phyloP scores from a whole-genome alignment of 176 grass and related monocot species.

The Oryza glaberrima region DNA sequence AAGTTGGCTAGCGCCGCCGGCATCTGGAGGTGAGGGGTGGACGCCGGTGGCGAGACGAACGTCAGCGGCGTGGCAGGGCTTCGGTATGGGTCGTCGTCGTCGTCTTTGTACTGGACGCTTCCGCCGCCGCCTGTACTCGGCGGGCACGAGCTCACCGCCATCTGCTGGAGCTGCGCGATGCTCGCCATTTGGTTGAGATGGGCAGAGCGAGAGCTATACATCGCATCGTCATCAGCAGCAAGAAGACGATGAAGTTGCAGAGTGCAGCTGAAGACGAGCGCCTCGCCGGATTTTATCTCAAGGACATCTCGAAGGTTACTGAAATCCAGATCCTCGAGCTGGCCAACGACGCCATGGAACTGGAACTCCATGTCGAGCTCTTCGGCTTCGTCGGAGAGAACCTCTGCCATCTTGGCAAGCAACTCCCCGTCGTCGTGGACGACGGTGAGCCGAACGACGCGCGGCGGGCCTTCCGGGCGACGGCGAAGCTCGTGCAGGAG shows the following conservation, averaged over 20 bases:
- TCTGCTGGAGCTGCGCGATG: conserved; percentile 3
- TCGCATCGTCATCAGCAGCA: background rate
- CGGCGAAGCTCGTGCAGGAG: conserved; percentile 15
- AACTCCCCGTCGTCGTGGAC: conserved; percentile 16
- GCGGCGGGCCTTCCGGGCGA: background rate
- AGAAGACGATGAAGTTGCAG: conserved; percentile 32
- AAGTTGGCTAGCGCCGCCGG: conserved; percentile 20
- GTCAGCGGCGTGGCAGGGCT: background rate
- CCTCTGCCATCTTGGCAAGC: background rate
- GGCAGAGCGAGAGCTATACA: background rate
- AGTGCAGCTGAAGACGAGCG: conserved; percentile 15
- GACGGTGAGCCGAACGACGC: conserved; percentile 28
- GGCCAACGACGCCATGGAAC: background rate
- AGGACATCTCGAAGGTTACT: conserved; percentile 18
- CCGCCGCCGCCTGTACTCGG: background rate
- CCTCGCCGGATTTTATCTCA: conserved; percentile 23
- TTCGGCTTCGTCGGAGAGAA: background rate
- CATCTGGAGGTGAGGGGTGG: background rate
- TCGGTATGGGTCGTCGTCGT: background rate
- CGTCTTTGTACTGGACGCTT: background rate
- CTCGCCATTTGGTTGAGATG: background rate
- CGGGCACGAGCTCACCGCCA: background rate
- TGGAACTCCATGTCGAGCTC: conserved; percentile 8
- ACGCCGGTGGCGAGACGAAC: background rate
- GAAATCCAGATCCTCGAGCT: conserved; percentile 3